phyloP scores from a whole-genome alignment of 2,329 filamentous ascomycete species.

The Fonsecaea monophora region DNA sequence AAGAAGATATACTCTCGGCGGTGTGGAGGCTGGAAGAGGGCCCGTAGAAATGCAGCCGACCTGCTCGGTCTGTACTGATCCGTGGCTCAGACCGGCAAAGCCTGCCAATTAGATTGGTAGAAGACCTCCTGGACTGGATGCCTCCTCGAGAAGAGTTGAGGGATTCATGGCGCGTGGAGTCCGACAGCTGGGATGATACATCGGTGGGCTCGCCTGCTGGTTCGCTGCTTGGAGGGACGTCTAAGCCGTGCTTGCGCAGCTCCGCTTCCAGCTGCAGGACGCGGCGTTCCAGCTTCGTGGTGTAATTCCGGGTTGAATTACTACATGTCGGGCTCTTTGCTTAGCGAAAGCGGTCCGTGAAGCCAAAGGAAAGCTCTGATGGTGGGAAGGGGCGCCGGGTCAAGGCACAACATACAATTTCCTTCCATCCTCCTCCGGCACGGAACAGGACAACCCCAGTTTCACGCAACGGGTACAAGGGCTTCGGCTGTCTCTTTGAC shows the following conservation, averaged over 20 bases:
- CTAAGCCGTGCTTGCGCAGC: background rate
- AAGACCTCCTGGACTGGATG: background rate
- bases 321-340: background rate
- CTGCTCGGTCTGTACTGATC: background rate
- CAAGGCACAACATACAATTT: background rate
- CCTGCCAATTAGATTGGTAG: background rate
- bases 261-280: slow-evolving; percentile 3
- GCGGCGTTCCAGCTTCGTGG: background rate
- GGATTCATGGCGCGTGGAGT: background rate
- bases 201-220: background rate
- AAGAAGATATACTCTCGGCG: background rate
- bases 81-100: background rate
- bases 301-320: background rate
- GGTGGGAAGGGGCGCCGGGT: no score
- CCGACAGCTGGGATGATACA: background rate
- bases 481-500: background rate
- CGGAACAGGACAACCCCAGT: background rate
- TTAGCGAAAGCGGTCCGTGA: no score
- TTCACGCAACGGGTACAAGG: background rate
- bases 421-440: background rate
- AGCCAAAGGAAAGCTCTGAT: background rate
- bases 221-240: background rate
- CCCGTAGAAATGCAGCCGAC: background rate
- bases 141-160: background rate
- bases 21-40: background rate